Evolutionary conservation across 176 grass and related monocot genomes (phyloP).

Genomic region (Tuctoria greenei): DNA sequence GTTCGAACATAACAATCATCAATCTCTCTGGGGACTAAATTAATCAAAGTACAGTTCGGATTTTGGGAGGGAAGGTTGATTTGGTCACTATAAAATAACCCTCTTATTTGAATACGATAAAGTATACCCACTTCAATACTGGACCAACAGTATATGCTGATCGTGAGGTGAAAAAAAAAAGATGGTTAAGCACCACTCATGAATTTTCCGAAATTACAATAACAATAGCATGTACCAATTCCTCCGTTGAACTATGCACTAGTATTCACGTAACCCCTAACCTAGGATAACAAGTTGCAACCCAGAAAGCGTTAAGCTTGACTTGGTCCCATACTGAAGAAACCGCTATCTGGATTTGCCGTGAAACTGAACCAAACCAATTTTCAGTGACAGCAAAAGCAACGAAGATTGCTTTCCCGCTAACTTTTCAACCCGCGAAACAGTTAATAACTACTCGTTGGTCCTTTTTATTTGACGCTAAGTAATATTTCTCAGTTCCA

Average conservation of each 20-base stretch:
- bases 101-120: not conserved
- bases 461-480: too few relatives aligned
- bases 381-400: not conserved
- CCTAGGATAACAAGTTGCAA: slow-evolving; percentile 13
- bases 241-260: not conserved
- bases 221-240: not conserved
- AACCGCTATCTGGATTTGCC: not conserved
- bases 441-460: not conserved
- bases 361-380: not conserved
- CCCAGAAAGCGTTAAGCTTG: not conserved
- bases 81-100: not conserved
- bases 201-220: not conserved
- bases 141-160: not conserved
- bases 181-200: not conserved
- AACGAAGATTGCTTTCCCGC: not conserved
- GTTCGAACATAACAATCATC: slow-evolving; percentile 17
- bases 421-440: slow-evolving; percentile 2
- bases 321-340: not conserved
- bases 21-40: not conserved
- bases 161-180: not conserved
- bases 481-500: too few relatives aligned
- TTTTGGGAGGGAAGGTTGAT: not conserved
- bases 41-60: slow-evolving; percentile 10
- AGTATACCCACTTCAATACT: slow-evolving; percentile 11
- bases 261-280: not conserved